phyloP scores from a whole-genome alignment of 2,329 filamentous ascomycete species.

The Neophaeococcomyces mojaviensis region DNA sequence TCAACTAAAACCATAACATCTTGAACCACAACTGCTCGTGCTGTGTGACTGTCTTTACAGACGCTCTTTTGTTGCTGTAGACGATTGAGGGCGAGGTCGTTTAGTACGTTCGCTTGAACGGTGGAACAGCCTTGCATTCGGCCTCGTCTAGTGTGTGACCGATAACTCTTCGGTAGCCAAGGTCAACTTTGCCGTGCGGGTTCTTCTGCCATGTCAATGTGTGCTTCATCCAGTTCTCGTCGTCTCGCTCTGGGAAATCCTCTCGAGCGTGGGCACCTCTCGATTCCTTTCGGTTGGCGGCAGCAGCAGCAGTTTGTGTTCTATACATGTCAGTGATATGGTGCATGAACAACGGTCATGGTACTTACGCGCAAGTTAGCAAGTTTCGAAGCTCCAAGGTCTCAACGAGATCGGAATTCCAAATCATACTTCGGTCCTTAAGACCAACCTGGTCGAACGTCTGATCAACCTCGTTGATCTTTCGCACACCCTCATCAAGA shows the following conservation, averaged over 20 bases:
- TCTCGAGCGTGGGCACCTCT: conserved; percentile 95
- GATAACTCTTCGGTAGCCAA: conserved; percentile 78
- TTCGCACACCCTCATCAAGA: conserved; percentile 84
- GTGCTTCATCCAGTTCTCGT: conserved; percentile 99
- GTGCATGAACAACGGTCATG: not conserved
- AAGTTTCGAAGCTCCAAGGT: conserved; percentile 92
- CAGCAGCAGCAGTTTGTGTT: conserved; percentile 76
- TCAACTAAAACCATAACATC: too few species aligned
- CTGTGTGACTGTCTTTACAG: too few species aligned
- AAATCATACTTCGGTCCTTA: conserved; percentile 99
- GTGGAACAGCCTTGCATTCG: conserved; percentile 93
- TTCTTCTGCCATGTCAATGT: conserved; percentile 91
- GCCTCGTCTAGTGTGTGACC: conserved; percentile 80
- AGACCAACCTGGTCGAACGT: conserved; percentile 77
- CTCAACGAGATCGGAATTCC: conserved; percentile 96
- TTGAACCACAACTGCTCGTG: too few species aligned
- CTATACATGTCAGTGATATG: conserved; percentile 11
- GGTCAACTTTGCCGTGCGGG: conserved; percentile 77
- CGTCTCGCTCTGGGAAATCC: conserved; percentile 91
- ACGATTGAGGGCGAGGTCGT: too few species aligned
- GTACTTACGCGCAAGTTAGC: conserved; percentile 84
- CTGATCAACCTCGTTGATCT: conserved; percentile 76
- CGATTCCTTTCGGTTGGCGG: conserved; percentile 92
- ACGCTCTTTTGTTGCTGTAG: too few species aligned
- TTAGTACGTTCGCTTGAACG: conserved; percentile 68